A percentile compares a stretch with the other conserved stretches of the same genome.
Conservation (phyloP, 768 basidiomycete genomes). For the Xerocomellus intermedius region DNA sequence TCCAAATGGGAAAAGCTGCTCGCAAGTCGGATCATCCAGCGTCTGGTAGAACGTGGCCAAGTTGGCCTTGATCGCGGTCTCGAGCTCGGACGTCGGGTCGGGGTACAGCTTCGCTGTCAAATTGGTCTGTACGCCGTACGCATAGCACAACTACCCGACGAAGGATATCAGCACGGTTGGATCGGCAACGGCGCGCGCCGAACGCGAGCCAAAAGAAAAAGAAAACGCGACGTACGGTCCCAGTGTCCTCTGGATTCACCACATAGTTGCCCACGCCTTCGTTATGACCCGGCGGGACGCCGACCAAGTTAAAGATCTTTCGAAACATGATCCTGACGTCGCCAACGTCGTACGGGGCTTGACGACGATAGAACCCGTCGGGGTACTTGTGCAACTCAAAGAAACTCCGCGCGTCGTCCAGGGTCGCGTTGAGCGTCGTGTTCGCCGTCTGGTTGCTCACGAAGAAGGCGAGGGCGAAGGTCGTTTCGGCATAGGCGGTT, state of each 20-base stretch:
- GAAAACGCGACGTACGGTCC: slow-evolving; percentile 9
- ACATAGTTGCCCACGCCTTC: slow-evolving; percentile 19
- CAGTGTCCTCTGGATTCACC: slow-evolving; percentile 7
- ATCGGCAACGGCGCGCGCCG: too few relatives aligned
- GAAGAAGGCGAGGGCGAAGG: slow-evolving; percentile 25
- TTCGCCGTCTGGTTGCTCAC: slow-evolving; percentile 21
- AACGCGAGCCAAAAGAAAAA: too few relatives aligned
- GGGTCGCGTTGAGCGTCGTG: slow-evolving; percentile 13
- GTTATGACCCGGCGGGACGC: slow-evolving; percentile 17
- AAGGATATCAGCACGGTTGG: not conserved
- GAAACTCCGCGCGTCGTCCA: slow-evolving; percentile 20
- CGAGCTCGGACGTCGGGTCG: too few relatives aligned
- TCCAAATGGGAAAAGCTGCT: slow-evolving; percentile 19
- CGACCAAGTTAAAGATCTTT: not conserved
- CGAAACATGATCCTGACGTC: slow-evolving; percentile 1
- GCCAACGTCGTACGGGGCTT: slow-evolving; percentile 9
- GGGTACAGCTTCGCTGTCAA: slow-evolving; percentile 21
- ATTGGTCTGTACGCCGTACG: slow-evolving; percentile 18
- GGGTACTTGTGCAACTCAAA: slow-evolving; percentile 18
- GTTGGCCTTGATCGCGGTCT: slow-evolving; percentile 24
- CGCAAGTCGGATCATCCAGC: slow-evolving; percentile 11
- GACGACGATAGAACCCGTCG: slow-evolving; percentile 17
- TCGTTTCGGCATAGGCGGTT: slow-evolving; percentile 21
- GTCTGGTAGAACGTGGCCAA: slow-evolving; percentile 14
- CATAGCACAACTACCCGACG: slow-evolving; percentile 14